Percentiles rank a stretch among this genome's conserved stretches.
Conservation (phyloP, 345 rosid species). For the Gossypium sturtianum region DNA sequence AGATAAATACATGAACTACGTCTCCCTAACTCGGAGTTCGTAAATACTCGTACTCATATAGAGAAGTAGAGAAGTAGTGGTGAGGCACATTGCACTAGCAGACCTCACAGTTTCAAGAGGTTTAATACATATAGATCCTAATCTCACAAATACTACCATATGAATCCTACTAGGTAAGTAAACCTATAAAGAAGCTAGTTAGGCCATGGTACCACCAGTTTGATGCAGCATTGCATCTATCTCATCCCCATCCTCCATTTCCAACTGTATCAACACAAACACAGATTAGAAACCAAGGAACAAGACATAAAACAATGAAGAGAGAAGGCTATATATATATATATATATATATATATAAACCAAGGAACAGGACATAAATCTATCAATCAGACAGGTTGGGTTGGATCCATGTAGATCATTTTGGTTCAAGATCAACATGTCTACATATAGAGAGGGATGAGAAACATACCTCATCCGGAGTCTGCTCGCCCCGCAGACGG, state of each 20-base stretch:
- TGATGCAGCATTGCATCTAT: constrained; percentile 28
- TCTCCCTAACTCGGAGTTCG: neutral
- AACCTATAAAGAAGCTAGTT: neutral
- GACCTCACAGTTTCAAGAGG: neutral
- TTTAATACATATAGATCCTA: neutral
- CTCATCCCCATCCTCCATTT: constrained; percentile 93
- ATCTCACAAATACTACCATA: neutral
- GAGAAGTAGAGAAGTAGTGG: neutral
- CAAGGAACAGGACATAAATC: too few species aligned
- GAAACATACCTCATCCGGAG: constrained; percentile 69
- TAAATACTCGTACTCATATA: neutral
- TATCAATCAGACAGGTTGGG: neutral
- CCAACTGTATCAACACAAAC: constrained; percentile 37
- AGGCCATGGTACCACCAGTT: constrained; percentile 48
- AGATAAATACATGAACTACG: neutral
- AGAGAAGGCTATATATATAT: too few species aligned
- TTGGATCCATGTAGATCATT: neutral
- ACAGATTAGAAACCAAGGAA: neutral
- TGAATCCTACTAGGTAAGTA: neutral
- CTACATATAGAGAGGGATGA: too few species aligned
- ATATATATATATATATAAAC: too few species aligned
- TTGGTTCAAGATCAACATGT: neutral
- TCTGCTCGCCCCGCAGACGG: constrained; percentile 72
- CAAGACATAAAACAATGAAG: neutral
- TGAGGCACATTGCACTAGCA: neutral